These are phyloP conservation scores for Metschnikowia santaceciliae DNA, from an alignment of 805 yeast species.

Conservation along the genomic window DNA sequence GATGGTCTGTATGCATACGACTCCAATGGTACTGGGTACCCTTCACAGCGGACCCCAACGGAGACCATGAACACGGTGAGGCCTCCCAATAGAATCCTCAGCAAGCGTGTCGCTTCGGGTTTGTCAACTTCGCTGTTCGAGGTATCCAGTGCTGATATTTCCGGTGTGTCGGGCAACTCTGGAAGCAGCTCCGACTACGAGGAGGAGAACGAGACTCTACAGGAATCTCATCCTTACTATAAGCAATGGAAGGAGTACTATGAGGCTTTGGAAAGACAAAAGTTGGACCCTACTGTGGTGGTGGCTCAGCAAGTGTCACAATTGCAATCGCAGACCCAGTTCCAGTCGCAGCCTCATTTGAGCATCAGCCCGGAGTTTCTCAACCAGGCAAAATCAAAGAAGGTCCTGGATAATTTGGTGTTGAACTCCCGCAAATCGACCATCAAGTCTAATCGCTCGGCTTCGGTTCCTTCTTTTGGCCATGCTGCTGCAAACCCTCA, in stretches of 20 bases:
- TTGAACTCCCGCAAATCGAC: slow-evolving; percentile 29
- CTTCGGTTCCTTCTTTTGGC: slow-evolving; percentile 31
- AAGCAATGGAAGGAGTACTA: slow-evolving; percentile 39
- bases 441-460: slow-evolving; percentile 30
- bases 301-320: slow-evolving; percentile 15
- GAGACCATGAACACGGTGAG: too few species aligned
- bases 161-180: slow-evolving; percentile 1
- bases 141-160: slow-evolving; percentile 2
- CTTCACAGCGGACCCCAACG: too few species aligned
- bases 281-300: slow-evolving; percentile 7
- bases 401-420: slow-evolving; percentile 12
- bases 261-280: slow-evolving; percentile 21
- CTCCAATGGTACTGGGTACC: neutral
- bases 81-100: neutral
- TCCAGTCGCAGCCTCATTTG: neutral
- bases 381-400: neutral
- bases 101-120: neutral
- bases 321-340: slow-evolving; percentile 7
- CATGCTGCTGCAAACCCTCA: neutral
- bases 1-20: too few species aligned
- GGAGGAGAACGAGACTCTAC: slow-evolving; percentile 3
- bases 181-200: slow-evolving; percentile 7
- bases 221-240: slow-evolving; percentile 26
- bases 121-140: slow-evolving; percentile 2
- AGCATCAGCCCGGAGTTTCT: neutral